Percentiles rank a stretch among this genome's conserved stretches.
Conservation (phyloP, 2,329 filamentous ascomycete genomes). For the Aspergillus fijiensis region DNA sequence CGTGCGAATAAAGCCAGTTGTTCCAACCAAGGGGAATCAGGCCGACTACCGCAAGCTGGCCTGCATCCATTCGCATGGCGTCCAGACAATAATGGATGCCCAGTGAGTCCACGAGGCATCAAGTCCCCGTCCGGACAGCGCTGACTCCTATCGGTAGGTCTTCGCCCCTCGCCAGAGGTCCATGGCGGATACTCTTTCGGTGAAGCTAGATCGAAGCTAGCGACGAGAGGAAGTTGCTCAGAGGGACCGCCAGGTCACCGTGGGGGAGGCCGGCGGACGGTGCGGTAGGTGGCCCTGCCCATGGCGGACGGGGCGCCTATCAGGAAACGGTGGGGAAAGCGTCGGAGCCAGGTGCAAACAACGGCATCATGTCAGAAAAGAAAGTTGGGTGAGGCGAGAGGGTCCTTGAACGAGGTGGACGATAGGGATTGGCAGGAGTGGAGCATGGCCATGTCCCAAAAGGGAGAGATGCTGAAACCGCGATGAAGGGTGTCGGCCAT, state of each 20-base stretch:
- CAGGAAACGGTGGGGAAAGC: slow-evolving; percentile 21
- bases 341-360: slow-evolving; percentile 18
- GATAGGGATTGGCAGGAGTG: slow-evolving; percentile 19
- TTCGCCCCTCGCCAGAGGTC: slow-evolving; percentile 9
- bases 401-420: slow-evolving; percentile 15
- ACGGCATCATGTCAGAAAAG: slow-evolving; percentile 18
- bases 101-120: slow-evolving; percentile 13
- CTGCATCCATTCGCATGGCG: slow-evolving; percentile 17
- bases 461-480: slow-evolving; percentile 12
- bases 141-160: slow-evolving; percentile 9
- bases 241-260: slow-evolving; percentile 26
- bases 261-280: slow-evolving; percentile 22
- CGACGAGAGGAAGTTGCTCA: slow-evolving; percentile 14
- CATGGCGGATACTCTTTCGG: slow-evolving; percentile 21
- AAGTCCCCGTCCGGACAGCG: slow-evolving; percentile 9
- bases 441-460: slow-evolving; percentile 10
- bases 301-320: slow-evolving; percentile 18
- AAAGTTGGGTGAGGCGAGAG: slow-evolving; percentile 20
- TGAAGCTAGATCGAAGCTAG: slow-evolving; percentile 25
- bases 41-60: slow-evolving; percentile 19
- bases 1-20: slow-evolving; percentile 11
- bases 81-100: slow-evolving; percentile 10
- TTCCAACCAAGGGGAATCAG: slow-evolving; percentile 12
- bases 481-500: neutral
- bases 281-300: slow-evolving; percentile 23